phyloP scores from a whole-genome alignment of 2,329 filamentous ascomycete species.

The Aspergillus ruber region DNA sequence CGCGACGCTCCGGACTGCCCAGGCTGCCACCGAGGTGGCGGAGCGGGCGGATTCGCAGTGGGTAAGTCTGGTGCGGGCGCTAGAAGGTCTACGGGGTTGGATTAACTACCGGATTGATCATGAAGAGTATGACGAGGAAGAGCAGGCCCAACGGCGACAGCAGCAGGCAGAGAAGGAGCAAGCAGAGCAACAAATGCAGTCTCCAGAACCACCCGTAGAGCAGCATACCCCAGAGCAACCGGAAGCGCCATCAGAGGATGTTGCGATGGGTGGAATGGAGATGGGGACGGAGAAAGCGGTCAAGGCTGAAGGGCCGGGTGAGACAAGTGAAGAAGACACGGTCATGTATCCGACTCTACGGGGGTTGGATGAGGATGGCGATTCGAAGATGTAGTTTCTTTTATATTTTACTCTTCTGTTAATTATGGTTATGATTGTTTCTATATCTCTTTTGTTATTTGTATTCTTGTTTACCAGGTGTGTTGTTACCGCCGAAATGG shows the following conservation, averaged over 20 bases:
- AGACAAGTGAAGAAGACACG: conserved; percentile 9
- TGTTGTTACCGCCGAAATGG: not conserved
- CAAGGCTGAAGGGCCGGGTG: conserved; percentile 12
- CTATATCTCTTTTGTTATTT: conserved; percentile 5
- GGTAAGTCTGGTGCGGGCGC: conserved; percentile 60
- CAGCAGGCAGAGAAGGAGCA: not conserved
- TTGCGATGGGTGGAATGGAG: conserved; percentile 28
- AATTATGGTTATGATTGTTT: conserved; percentile 3
- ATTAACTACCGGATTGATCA: conserved; percentile 50
- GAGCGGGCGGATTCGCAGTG: conserved; percentile 48
- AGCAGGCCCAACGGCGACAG: not conserved
- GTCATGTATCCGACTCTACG: conserved; percentile 29
- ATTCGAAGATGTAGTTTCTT: conserved; percentile 28
- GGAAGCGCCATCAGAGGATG: conserved; percentile 6
- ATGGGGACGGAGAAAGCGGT: conserved; percentile 24
- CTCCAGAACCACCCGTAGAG: not conserved
- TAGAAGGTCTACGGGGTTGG: conserved; percentile 54
- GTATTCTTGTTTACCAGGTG: conserved; percentile 2
- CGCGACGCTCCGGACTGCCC: conserved; percentile 28
- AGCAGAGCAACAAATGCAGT: conserved; percentile 1
- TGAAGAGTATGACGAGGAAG: conserved; percentile 40
- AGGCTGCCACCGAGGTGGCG: conserved; percentile 34
- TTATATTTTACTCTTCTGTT: conserved; percentile 3
- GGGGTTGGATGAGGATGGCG: conserved; percentile 28
- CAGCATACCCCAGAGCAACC: not conserved